A percentile compares a stretch with the other conserved stretches of the same genome.
Conservation (phyloP, 768 basidiomycete species). For the Termitomyces sp. region DNA sequence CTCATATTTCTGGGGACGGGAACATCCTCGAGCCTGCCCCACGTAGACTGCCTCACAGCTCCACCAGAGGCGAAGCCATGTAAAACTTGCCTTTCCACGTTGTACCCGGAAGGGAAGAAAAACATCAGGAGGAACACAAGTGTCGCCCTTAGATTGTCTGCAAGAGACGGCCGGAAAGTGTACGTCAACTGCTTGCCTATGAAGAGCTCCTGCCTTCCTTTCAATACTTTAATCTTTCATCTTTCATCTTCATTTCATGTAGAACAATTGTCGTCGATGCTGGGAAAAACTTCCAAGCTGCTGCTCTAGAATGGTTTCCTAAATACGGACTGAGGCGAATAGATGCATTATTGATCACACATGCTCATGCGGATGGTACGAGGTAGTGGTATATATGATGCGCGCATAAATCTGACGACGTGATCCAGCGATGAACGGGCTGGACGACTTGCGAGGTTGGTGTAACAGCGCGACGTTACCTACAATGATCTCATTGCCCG, state of each 20-base stretch:
- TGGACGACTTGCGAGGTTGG: conserved; percentile 83
- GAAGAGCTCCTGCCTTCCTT: not conserved
- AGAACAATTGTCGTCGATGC: conserved; percentile 82
- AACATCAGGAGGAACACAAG: conserved; percentile 85
- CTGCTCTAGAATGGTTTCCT: conserved; percentile 48
- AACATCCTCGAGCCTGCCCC: conserved; percentile 68
- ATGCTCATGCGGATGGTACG: conserved; percentile 78
- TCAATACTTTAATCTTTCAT: not conserved
- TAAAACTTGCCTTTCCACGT: conserved; percentile 62
- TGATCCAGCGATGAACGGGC: conserved; percentile 70
- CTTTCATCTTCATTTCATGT: conserved; percentile 7
- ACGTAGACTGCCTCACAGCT: conserved; percentile 70
- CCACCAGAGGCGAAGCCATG: conserved; percentile 47
- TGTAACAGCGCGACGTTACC: conserved; percentile 1
- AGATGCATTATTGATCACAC: conserved; percentile 68
- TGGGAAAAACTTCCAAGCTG: conserved; percentile 75
- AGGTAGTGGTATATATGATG: not conserved
- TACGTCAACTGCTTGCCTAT: conserved; percentile 32
- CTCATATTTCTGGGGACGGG: conserved; percentile 84
- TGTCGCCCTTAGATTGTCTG: conserved; percentile 49
- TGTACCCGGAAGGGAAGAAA: conserved; percentile 68
- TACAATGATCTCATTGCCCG: not conserved
- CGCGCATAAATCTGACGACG: not conserved
- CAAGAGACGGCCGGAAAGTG: conserved; percentile 38
- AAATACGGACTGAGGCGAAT: conserved; percentile 62